Conservation (phyloP, 2,329 filamentous ascomycete genomes). For the Chalaropsis ovoidea region DNA sequence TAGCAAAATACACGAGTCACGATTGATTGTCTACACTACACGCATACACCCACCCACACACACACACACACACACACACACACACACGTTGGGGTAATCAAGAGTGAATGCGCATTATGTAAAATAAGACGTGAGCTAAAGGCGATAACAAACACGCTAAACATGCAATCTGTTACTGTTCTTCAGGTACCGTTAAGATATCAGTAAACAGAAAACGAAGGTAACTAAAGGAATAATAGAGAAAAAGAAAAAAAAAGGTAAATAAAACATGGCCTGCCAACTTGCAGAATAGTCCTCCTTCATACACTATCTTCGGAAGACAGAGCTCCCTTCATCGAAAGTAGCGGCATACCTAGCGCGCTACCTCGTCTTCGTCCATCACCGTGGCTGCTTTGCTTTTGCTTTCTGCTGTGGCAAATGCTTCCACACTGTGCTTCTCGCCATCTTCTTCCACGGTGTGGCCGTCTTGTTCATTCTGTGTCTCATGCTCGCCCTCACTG, state of each 20-base stretch:
- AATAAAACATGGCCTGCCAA: background rate
- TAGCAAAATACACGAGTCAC: slow-evolving; percentile 17
- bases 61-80: no score
- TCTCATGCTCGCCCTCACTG: slow-evolving; percentile 22
- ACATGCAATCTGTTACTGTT: slow-evolving; percentile 10
- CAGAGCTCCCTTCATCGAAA: slow-evolving; percentile 11
- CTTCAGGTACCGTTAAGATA: background rate
- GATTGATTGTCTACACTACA: background rate
- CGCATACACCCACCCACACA: no score
- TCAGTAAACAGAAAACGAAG: background rate
- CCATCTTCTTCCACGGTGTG: slow-evolving; percentile 22
- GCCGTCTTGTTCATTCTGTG: slow-evolving; percentile 25
- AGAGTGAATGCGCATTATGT: background rate
- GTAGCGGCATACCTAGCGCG: slow-evolving; percentile 23
- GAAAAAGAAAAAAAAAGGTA: slow-evolving; percentile 1
- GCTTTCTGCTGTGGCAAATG: background rate
- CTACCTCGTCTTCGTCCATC: slow-evolving; percentile 33
- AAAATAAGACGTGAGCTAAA: background rate
- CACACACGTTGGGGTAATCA: background rate
- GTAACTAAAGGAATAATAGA: background rate
- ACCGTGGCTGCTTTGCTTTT: slow-evolving; percentile 41
- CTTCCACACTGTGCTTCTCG: slow-evolving; percentile 31
- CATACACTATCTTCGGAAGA: background rate
- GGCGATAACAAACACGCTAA: slow-evolving; percentile 9
- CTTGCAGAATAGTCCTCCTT: background rate